Base-by-base conservation (phyloP, 1,284 basidiomycete species). In the Quambalaria eucalypti region DNA sequence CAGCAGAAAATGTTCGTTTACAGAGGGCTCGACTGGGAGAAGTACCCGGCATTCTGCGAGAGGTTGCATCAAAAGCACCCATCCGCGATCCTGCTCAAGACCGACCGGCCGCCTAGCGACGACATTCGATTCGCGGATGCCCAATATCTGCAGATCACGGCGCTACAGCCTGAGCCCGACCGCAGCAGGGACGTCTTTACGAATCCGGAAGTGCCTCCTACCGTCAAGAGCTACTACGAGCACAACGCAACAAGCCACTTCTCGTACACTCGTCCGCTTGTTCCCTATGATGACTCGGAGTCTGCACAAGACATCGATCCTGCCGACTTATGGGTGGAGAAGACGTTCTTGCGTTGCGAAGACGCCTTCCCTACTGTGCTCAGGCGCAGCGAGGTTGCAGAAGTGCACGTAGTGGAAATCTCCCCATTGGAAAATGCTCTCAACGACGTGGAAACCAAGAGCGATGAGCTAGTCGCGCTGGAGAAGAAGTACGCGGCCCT, bases 301-400 rank as follows among this genome's bases (percentile, higher is more conserved):
- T 29, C 31, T 46, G 10, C 51, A 28, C 28, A 28, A 21, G 21
- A 39, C 50, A 14, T 55, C 47, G 21, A 59, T 52, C 33, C 56
- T 5, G 51, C 61, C 8, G 62, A 61, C 53, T 54, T 64, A 21
- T 96, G 90, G 90, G 78, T 86, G 0, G 90, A 95, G 74, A 96
- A 92, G 79, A 70, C 69, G 16, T 68, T 63, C 39, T 50, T 72
- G 25, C 63, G 66, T 16, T 78, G 77, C 52, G 89, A 92, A 74
- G 89, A 93, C 65, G 82, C 84, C 0, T 90, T 98, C 77, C 93
- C 93, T 0, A 91, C 90, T 0, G 87, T 97, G 2, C 81, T 97
- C 33, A 84, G 88, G 40, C 83, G 93, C 16, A 91, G 90, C 4
- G 90, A 96, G 71, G 84, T 97, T 28, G 79, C 90, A n/a, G 84